Evolutionary conservation across 2,329 filamentous ascomycete species (phyloP).

Genomic region (Sporothrix curviconia): DNA sequence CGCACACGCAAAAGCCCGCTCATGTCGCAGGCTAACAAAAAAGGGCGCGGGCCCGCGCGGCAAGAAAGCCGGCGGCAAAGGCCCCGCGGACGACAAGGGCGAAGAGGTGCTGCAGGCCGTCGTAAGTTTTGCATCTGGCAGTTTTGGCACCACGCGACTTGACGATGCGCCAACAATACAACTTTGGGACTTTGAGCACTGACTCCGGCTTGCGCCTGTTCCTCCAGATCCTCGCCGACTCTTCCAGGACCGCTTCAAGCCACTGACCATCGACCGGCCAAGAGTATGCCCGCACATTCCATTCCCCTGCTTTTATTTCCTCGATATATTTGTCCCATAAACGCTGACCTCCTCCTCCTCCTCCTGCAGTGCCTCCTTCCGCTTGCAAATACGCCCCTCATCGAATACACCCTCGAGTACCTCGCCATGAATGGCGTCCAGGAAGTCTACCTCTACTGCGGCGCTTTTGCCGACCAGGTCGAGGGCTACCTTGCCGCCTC

Average conservation of each 20-base stretch:
- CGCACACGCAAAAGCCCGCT: background rate
- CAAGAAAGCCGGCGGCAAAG: constrained; percentile 50
- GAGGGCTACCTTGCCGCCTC: constrained; percentile 81
- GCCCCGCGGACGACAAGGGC: constrained; percentile 46
- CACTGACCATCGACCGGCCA: constrained; percentile 82
- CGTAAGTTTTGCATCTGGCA: constrained; percentile 31
- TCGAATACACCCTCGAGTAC: constrained; percentile 97
- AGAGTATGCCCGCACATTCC: constrained; percentile 50
- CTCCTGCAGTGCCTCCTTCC: constrained; percentile 75
- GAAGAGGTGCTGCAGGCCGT: constrained; percentile 55
- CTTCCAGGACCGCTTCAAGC: constrained; percentile 89
- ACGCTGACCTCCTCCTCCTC: background rate
- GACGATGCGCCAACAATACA: too few relatives aligned
- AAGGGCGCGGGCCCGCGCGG: constrained; percentile 19
- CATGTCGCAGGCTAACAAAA: constrained; percentile 35
- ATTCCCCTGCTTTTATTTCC: background rate
- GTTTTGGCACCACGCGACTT: background rate
- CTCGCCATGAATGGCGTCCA: constrained; percentile 92
- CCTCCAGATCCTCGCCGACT: constrained; percentile 76
- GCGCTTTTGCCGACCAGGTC: constrained; percentile 77
- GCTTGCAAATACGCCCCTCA: constrained; percentile 85
- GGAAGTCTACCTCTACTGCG: constrained; percentile 87
- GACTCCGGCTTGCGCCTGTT: constrained; percentile 19
- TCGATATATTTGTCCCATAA: background rate
- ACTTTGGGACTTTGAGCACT: too few relatives aligned